Percentiles rank a stretch among this genome's conserved stretches.
phyloP scores from a whole-genome alignment of 306 rosid genomes.

The Gillenia trifoliata region DNA sequence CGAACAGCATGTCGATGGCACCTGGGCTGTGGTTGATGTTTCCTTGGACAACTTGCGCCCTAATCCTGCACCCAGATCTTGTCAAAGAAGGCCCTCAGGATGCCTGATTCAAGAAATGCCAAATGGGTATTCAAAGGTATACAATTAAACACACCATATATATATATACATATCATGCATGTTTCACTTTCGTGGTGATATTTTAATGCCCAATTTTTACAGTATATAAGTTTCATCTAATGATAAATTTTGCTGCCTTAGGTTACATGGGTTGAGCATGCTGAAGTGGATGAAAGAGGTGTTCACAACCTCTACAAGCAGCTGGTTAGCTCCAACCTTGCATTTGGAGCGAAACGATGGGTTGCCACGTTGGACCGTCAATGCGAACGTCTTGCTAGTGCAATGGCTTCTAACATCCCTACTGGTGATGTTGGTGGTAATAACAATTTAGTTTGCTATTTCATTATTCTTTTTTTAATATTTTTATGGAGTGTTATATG shows the following conservation, averaged over 20 bases:
- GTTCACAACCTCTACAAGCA: slow-evolving; percentile 84
- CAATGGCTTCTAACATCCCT: slow-evolving; percentile 80
- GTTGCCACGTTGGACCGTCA: slow-evolving; percentile 83
- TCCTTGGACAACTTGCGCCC: slow-evolving; percentile 78
- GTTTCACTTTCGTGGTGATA: not conserved
- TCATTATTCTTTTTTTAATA: not conserved
- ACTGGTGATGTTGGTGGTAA: slow-evolving; percentile 84
- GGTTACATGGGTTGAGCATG: slow-evolving; percentile 95
- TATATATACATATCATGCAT: not conserved
- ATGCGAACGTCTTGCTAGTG: slow-evolving; percentile 89
- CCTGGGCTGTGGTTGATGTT: slow-evolving; percentile 89
- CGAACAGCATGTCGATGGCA: slow-evolving; percentile 68
- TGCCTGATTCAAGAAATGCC: slow-evolving; percentile 97
- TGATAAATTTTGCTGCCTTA: slow-evolving; percentile 1
- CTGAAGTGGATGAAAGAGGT: slow-evolving; percentile 84
- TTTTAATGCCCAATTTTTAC: not conserved
- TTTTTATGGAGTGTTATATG: too few species aligned
- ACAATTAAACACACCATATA: not conserved
- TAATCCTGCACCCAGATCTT: slow-evolving; percentile 38
- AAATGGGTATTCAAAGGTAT: slow-evolving; percentile 87
- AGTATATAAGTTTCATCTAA: not conserved
- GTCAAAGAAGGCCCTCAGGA: slow-evolving; percentile 92
- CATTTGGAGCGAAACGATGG: slow-evolving; percentile 98
- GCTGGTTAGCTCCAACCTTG: slow-evolving; percentile 73
- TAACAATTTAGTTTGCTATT: not conserved